Base-by-base conservation (phyloP, 495 filamentous ascomycete genomes). In the Podospora appendiculata region DNA sequence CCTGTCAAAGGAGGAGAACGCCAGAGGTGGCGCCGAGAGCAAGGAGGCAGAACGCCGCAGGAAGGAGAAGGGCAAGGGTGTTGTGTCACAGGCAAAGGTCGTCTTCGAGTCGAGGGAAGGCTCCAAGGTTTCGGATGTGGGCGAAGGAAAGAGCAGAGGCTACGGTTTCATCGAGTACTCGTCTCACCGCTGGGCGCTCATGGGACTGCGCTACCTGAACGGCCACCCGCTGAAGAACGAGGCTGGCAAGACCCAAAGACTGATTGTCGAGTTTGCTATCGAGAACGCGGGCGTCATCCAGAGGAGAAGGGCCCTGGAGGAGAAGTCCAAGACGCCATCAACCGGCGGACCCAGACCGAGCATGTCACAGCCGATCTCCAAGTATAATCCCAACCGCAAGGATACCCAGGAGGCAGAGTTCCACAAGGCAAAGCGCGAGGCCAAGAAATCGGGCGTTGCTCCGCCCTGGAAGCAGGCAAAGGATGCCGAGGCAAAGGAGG, bases 101-200 rank as follows among this genome's bases (percentile, higher is more conserved):
- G 85, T 96, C 19, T 96, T 91, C 62, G 93, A 99, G 71, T 85
- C 85, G 12, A 76, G 74, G 16, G 81, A 90, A 58, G 90, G 91
- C 16, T 79, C 79, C 53, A 96, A 95, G 72, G 80, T 95, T 3
- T 89, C 95, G 66, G 53, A 57, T 36, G 62, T 57, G 18, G 76
- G 87, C 4, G 89, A 81, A 17, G 90, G 93, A 38, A 79, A 90
- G 62, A 89, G 85, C 56, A 76, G 91, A 61, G 94, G 93, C 18
- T 99, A 99, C 65, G 93, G 94, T 10, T 99, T 99, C 69, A 87
- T 99, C 52, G 93, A 99, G 68, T 99, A 96, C 71, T 87, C 82
- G 53, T 91, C 87, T 33, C 93, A 99, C 59, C 85, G 93, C 32
- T 89, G 86, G 73, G 94, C 94, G 32, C 73, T 99, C 25, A 97